These are phyloP conservation scores for Striga asiatica DNA, from an alignment of 257 asterid species.

Conservation along the genomic window DNA sequence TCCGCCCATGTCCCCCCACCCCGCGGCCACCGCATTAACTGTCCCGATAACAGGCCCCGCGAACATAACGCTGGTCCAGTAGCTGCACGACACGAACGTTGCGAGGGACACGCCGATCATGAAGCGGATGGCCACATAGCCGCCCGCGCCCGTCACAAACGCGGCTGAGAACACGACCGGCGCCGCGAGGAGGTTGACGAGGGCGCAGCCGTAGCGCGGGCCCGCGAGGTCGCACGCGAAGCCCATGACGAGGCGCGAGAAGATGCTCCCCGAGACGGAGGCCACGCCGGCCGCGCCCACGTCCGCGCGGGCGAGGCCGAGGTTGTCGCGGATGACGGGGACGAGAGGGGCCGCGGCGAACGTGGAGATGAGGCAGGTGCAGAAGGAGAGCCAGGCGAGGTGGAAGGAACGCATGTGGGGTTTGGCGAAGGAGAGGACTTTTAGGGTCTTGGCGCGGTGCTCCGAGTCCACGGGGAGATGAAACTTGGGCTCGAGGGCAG, in stretches of 20 bases:
- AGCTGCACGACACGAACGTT: conserved; percentile 55
- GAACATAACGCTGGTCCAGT: conserved; percentile 58
- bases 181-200: conserved; percentile 39
- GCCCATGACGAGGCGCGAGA: conserved; percentile 27
- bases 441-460: conserved; percentile 27
- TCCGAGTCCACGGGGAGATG: conserved; percentile 27
- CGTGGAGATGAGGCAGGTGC: conserved; percentile 33
- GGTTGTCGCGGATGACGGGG: conserved; percentile 34
- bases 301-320: conserved; percentile 26
- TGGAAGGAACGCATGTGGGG: conserved; percentile 46
- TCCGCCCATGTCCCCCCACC: conserved; percentile 71
- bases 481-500: background rate
- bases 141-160: conserved; percentile 27
- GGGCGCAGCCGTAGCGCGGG: conserved; percentile 37
- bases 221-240: background rate
- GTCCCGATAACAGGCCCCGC: conserved; percentile 38
- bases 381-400: conserved; percentile 37
- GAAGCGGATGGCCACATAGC: conserved; percentile 40
- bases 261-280: conserved; percentile 34
- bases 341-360: conserved; percentile 33
- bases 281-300: conserved; percentile 33
- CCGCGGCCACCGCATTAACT: conserved; percentile 50
- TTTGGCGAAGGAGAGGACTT: conserved; percentile 21
- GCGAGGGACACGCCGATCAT: conserved; percentile 55
- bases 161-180: conserved; percentile 53